Evolutionary conservation across 345 rosid genomes (phyloP).

Genomic region (Physaria fendleri): DNA sequence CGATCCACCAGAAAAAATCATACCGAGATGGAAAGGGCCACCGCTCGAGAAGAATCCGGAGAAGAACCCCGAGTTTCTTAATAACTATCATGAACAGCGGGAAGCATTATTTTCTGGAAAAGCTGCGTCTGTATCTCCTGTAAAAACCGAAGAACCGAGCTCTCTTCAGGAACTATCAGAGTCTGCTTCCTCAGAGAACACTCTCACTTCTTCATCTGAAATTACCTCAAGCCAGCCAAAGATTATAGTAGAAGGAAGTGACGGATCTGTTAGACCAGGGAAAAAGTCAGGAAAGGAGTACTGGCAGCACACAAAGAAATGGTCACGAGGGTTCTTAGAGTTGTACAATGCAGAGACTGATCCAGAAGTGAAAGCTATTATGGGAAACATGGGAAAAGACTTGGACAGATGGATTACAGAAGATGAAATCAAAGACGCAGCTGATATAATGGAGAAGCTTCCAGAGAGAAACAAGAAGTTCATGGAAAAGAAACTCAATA

Average conservation of each 20-base stretch:
- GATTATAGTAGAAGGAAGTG: conserved; percentile 75
- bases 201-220: conserved; percentile 33
- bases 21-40: conserved; percentile 88
- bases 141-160: conserved; percentile 35
- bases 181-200: conserved; percentile 25
- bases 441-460: conserved; percentile 56
- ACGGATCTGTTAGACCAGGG: conserved; percentile 76
- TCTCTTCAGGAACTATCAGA: conserved; percentile 33
- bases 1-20: conserved; percentile 70
- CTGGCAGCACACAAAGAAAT: conserved; percentile 92
- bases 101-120: conserved; percentile 40
- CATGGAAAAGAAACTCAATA: conserved; percentile 72
- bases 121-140: conserved; percentile 33
- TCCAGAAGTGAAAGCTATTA: conserved; percentile 69
- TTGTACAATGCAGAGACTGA: conserved; percentile 74
- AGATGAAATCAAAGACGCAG: conserved; percentile 77
- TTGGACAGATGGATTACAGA: conserved; percentile 92
- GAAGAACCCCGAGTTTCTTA: conserved; percentile 52
- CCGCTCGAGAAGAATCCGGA: conserved; percentile 54
- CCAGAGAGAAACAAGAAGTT: conserved; percentile 56
- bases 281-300: conserved; percentile 78
- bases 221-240: conserved; percentile 36
- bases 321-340: conserved; percentile 80
- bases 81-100: conserved; percentile 42
- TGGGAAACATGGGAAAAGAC: conserved; percentile 89